Conservation (phyloP, 2,329 filamentous ascomycete species). For the Orbilia blumenaviensis region DNA sequence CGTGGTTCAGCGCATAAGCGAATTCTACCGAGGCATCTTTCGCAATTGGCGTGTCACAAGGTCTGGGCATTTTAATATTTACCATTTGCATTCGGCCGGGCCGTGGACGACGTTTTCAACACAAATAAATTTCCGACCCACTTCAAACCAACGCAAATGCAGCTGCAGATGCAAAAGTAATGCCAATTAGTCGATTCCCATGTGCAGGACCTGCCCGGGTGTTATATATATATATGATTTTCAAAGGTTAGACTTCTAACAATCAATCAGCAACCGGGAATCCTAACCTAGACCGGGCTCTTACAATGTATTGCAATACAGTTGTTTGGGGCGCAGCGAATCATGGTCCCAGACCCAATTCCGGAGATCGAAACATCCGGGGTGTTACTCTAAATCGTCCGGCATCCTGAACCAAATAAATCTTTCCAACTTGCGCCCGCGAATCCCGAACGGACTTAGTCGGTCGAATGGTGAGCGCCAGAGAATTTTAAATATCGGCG, state of each 20-base stretch:
- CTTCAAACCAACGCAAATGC: too few species aligned
- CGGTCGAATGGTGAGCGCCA: neutral
- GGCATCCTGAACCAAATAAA: neutral
- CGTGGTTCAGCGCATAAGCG: slow-evolving; percentile 33
- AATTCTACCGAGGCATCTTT: slow-evolving; percentile 53
- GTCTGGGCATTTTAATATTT: neutral
- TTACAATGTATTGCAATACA: neutral
- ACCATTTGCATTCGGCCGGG: slow-evolving; percentile 1
- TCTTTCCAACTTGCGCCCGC: neutral
- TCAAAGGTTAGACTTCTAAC: too few species aligned
- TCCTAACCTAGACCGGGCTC: neutral
- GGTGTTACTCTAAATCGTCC: neutral
- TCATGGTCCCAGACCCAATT: neutral
- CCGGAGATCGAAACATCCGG: slow-evolving; percentile 1
- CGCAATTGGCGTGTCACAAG: slow-evolving; percentile 18
- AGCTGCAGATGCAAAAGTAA: too few species aligned
- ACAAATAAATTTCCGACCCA: neutral
- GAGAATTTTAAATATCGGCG: slow-evolving; percentile 6
- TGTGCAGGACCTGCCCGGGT: too few species aligned
- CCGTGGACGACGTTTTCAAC: neutral
- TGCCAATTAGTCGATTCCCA: too few species aligned
- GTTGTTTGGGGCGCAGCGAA: slow-evolving; percentile 11
- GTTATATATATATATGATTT: too few species aligned
- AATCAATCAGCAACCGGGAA: too few species aligned
- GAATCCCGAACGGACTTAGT: slow-evolving; percentile 11